Percentiles rank a stretch among this genome's conserved stretches.
Evolutionary conservation across 2,329 filamentous ascomycete genomes (phyloP).

Genomic region (Dothistroma septosporum): DNA sequence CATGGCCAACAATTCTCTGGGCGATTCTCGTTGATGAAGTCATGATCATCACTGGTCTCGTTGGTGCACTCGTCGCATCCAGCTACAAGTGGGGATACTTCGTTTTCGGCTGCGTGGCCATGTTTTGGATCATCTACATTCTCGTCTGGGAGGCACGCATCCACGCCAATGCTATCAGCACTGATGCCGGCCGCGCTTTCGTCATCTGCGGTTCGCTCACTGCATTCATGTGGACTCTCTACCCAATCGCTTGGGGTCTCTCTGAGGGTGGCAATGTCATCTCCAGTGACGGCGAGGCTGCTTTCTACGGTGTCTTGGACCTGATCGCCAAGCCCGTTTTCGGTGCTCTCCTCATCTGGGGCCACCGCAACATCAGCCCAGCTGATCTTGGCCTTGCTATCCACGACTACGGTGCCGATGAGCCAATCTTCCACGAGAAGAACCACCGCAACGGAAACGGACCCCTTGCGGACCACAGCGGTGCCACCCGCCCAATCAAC

Average conservation of each 20-base stretch:
- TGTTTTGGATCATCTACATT: conserved; percentile 57
- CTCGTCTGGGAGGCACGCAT: conserved; percentile 54
- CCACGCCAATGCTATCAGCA: conserved; percentile 54
- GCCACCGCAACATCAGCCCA: conserved; percentile 60
- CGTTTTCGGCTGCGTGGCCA: conserved; percentile 49
- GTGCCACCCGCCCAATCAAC: background rate
- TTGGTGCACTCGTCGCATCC: conserved; percentile 60
- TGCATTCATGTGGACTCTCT: conserved; percentile 60
- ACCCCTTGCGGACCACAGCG: conserved; percentile 1
- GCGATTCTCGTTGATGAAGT: conserved; percentile 60
- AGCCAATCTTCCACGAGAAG: conserved; percentile 31
- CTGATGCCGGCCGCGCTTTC: conserved; percentile 52
- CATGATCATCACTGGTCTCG: conserved; percentile 64
- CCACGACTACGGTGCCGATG: conserved; percentile 45
- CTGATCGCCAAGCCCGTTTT: conserved; percentile 62
- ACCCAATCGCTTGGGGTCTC: conserved; percentile 61
- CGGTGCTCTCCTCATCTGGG: conserved; percentile 57
- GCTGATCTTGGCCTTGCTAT: conserved; percentile 52
- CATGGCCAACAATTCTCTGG: conserved; percentile 60
- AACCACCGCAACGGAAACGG: conserved; percentile 23
- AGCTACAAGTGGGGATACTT: conserved; percentile 68
- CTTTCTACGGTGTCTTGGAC: conserved; percentile 67
- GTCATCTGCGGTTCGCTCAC: conserved; percentile 55
- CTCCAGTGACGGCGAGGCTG: conserved; percentile 60
- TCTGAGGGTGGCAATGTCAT: conserved; percentile 63